These are phyloP conservation scores for Cavenderia fasciculata DNA, from an alignment of 78 protist genomes.

Conservation along the genomic window DNA sequence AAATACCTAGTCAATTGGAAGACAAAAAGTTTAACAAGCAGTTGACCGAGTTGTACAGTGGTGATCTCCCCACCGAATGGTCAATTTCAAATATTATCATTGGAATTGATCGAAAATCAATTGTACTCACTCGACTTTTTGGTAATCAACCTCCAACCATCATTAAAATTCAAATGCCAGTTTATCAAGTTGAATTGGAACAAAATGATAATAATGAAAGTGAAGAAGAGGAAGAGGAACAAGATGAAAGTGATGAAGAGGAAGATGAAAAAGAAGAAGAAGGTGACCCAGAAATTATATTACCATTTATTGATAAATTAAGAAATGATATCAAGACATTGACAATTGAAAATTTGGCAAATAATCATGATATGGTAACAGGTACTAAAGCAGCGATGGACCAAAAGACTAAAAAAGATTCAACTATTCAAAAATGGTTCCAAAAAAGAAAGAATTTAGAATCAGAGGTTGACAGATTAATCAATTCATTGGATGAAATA, in stretches of 20 bases:
- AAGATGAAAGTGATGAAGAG: slow-evolving; percentile 10
- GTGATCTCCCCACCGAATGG: slow-evolving; percentile 32
- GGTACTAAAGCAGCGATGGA: too few species aligned
- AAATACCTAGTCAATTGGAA: slow-evolving; percentile 13
- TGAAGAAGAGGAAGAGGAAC: neutral
- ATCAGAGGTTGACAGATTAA: slow-evolving; percentile 20
- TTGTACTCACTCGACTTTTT: neutral
- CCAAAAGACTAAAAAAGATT: slow-evolving; percentile 25
- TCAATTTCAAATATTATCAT: slow-evolving; percentile 6
- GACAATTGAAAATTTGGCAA: slow-evolving; percentile 27
- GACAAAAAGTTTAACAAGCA: neutral
- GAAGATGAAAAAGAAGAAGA: slow-evolving; percentile 29
- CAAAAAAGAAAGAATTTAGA: slow-evolving; percentile 38
- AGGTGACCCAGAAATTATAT: neutral
- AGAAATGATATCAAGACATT: slow-evolving; percentile 25
- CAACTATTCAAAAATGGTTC: slow-evolving; percentile 29
- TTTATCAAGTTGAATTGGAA: neutral
- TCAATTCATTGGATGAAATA: slow-evolving; percentile 3
- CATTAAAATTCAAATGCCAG: slow-evolving; percentile 15
- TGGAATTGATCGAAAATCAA: slow-evolving; percentile 13
- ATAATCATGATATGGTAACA: slow-evolving; percentile 40
- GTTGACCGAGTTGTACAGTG: slow-evolving; percentile 13
- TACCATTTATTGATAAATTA: slow-evolving; percentile 36
- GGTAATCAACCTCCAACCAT: slow-evolving; percentile 13
- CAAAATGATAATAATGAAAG: neutral